Percentiles rank a stretch among this genome's conserved stretches.
phyloP scores from a whole-genome alignment of 306 rosid species.

The Rubus idaeus region DNA sequence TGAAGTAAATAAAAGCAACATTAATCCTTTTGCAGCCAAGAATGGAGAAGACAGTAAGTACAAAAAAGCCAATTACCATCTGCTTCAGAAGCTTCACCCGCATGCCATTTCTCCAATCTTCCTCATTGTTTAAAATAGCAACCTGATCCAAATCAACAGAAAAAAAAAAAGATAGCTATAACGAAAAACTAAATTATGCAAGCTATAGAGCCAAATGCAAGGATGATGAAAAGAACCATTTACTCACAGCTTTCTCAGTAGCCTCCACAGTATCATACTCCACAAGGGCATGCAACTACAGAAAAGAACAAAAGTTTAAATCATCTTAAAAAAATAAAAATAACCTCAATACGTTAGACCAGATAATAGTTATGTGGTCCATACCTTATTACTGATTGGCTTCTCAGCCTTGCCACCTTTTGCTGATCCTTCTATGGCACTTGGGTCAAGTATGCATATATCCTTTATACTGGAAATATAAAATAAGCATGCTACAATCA shows the following conservation, averaged over 20 bases:
- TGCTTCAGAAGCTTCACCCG: constrained; percentile 78
- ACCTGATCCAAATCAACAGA: constrained; percentile 45
- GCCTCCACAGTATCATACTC: constrained; percentile 88
- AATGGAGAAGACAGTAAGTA: neutral
- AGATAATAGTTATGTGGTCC: neutral
- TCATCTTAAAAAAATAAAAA: neutral
- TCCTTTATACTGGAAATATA: constrained; percentile 61
- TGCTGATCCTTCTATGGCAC: constrained; percentile 43
- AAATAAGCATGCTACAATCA: constrained; percentile 19
- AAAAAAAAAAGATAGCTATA: constrained; percentile 10
- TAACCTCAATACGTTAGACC: neutral
- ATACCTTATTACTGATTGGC: constrained; percentile 67
- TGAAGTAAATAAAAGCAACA: constrained; percentile 31
- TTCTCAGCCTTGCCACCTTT: constrained; percentile 55
- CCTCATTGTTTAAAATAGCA: constrained; percentile 67
- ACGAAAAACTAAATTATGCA: constrained; percentile 14
- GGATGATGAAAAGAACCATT: constrained; percentile 9
- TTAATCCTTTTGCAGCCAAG: constrained; percentile 21
- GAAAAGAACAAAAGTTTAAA: neutral
- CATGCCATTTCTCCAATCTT: constrained; percentile 98
- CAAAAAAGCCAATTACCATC: constrained; percentile 41
- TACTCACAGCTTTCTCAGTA: constrained; percentile 92
- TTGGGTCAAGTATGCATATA: constrained; percentile 59
- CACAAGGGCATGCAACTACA: constrained; percentile 84
- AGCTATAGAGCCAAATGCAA: constrained; percentile 13